These are phyloP conservation scores for Samsoniella hepiali DNA, from an alignment of 2,329 filamentous ascomycete genomes.

Conservation along the genomic window DNA sequence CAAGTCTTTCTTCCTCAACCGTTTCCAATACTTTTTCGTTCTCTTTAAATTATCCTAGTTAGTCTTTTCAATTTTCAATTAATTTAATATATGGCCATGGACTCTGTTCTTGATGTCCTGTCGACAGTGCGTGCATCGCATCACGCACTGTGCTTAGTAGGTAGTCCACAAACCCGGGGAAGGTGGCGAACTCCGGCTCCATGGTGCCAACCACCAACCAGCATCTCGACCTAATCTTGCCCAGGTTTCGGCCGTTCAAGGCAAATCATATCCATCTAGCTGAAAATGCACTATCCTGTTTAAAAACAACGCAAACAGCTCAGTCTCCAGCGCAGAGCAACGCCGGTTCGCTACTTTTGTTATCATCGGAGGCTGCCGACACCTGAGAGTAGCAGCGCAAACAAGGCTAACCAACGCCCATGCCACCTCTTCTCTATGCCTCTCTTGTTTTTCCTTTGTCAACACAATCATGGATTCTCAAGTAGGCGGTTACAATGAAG, in stretches of 20 bases:
- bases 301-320: not conserved
- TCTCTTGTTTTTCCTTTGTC: not conserved
- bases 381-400: not conserved
- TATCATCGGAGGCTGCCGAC: conserved; percentile 11
- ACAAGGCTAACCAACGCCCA: not conserved
- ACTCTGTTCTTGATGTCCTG: no score
- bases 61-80: no score
- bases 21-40: no score
- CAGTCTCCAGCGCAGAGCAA: not conserved
- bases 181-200: conserved; percentile 18
- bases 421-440: not conserved
- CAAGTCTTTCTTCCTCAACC: no score
- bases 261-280: not conserved
- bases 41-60: no score
- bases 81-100: no score
- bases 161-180: not conserved
- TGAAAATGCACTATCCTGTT: not conserved
- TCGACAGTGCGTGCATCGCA: not conserved
- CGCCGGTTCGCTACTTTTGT: not conserved
- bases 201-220: conserved; percentile 8
- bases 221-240: not conserved
- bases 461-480: conserved; percentile 19
- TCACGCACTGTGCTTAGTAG: not conserved
- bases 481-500: conserved; percentile 49
- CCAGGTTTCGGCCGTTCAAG: not conserved